These are phyloP conservation scores for Dioscorea alata DNA, from an alignment of 106 monocot genomes.

Conservation along the genomic window DNA sequence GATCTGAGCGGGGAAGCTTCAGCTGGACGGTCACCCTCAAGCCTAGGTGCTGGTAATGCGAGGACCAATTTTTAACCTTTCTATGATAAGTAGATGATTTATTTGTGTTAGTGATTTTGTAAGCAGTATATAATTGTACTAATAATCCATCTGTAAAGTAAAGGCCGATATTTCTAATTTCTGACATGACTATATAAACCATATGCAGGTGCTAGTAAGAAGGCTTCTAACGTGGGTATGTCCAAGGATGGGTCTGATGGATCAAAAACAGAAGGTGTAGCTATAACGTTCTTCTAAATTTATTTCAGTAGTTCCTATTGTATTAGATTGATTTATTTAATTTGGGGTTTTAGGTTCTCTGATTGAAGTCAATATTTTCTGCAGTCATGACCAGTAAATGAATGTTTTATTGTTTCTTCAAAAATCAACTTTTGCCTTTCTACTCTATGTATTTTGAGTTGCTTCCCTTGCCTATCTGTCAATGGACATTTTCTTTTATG, in stretches of 20 bases:
- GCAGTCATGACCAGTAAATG: conserved; percentile 3
- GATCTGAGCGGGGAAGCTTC: conserved; percentile 60
- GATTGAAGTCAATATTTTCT: no score
- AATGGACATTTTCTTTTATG: no score
- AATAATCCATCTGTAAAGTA: no score
- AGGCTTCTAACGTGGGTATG: conserved; percentile 54
- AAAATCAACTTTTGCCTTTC: not conserved
- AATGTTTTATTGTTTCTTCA: not conserved
- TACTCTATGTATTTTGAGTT: not conserved
- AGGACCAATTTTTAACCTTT: not conserved
- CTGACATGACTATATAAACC: not conserved
- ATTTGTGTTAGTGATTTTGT: not conserved
- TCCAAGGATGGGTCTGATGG: conserved; percentile 59
- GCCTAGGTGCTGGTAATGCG: conserved; percentile 45
- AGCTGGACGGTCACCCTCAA: conserved; percentile 59
- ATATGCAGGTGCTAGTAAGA: conserved; percentile 60
- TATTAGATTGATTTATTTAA: no score
- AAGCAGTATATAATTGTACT: not conserved
- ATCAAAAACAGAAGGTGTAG: conserved; percentile 52
- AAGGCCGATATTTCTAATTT: no score
- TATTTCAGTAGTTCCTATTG: no score
- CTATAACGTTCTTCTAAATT: not conserved
- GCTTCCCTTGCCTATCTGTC: no score
- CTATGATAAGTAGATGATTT: not conserved
- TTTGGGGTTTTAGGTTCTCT: no score